These are phyloP conservation scores for Fomitiporia mediterranea DNA, from an alignment of 1,284 basidiomycete species.

Conservation along the genomic window DNA sequence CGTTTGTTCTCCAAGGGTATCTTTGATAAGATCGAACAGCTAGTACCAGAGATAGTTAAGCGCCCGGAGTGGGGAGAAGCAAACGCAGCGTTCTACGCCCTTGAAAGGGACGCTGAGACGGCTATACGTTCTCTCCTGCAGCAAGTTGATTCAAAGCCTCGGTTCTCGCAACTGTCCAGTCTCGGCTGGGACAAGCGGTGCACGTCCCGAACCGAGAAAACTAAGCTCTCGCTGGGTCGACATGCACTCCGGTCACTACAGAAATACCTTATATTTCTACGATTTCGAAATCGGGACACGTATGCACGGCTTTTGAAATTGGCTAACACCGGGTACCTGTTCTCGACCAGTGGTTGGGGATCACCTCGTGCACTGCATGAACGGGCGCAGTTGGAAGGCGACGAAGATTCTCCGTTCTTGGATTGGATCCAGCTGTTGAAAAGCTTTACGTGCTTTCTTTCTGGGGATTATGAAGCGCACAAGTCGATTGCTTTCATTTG, in stretches of 20 bases:
- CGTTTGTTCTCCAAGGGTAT: conserved; percentile 29
- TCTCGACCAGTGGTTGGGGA: conserved; percentile 27
- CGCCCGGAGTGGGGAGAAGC: conserved; percentile 34
- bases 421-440: conserved; percentile 13
- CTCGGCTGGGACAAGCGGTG: neutral
- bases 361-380: conserved; percentile 16
- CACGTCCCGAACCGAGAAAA: neutral
- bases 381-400: conserved; percentile 8
- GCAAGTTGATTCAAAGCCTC: conserved; percentile 22
- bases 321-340: conserved; percentile 9
- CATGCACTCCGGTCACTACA: conserved; percentile 35
- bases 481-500: conserved; percentile 11
- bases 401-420: neutral
- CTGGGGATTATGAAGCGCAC: conserved; percentile 17
- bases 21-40: conserved; percentile 40
- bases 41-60: conserved; percentile 33
- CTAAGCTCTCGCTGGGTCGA: conserved; percentile 27
- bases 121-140: conserved; percentile 33
- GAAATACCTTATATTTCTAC: conserved; percentile 48
- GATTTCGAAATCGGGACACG: conserved; percentile 47
- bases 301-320: conserved; percentile 31
- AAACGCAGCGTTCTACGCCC: conserved; percentile 36
- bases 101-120: conserved; percentile 39
- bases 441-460: conserved; percentile 16
- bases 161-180: conserved; percentile 24